phyloP scores from a whole-genome alignment of 495 filamentous ascomycete genomes.

The Xylaria acuta region DNA sequence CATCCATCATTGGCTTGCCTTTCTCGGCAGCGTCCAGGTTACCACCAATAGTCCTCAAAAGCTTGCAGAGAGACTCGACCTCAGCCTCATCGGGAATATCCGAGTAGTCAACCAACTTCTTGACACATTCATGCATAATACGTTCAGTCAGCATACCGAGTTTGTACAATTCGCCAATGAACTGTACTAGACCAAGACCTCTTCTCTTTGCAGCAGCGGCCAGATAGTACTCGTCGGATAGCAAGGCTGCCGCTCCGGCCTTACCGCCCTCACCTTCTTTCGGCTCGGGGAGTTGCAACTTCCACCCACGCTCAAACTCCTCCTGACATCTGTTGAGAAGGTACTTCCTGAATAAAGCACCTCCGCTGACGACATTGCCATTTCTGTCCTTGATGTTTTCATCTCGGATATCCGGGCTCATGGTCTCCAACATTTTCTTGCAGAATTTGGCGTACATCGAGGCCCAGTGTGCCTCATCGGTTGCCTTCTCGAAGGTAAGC shows the following conservation, averaged over 20 bases:
- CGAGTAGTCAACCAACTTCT: slow-evolving; percentile 94
- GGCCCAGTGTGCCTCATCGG: slow-evolving; percentile 98
- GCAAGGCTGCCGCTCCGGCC: slow-evolving; percentile 74
- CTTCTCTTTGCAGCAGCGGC: slow-evolving; percentile 96
- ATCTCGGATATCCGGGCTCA: slow-evolving; percentile 95
- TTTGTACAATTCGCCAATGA: slow-evolving; percentile 99
- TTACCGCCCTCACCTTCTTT: slow-evolving; percentile 71
- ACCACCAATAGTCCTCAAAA: slow-evolving; percentile 87
- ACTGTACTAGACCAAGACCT: slow-evolving; percentile 96
- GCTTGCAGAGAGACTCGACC: slow-evolving; percentile 90
- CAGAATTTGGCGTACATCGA: slow-evolving; percentile 99
- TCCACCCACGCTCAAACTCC: slow-evolving; percentile 99
- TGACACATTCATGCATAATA: slow-evolving; percentile 99
- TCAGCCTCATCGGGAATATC: slow-evolving; percentile 94
- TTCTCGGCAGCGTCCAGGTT: slow-evolving; percentile 83
- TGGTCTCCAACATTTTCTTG: slow-evolving; percentile 92
- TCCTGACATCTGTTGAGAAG: slow-evolving; percentile 98
- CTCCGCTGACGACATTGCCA: slow-evolving; percentile 86
- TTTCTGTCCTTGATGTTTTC: slow-evolving; percentile 88
- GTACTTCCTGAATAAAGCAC: slow-evolving; percentile 96
- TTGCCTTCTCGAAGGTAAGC: slow-evolving; percentile 98
- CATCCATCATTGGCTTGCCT: slow-evolving; percentile 82
- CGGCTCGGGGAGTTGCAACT: slow-evolving; percentile 81
- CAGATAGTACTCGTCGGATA: slow-evolving; percentile 96
- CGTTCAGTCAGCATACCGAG: slow-evolving; percentile 97